Conservation (phyloP, 1,139 yeast genomes). For the Yamadazyma spencermartinsiae region DNA sequence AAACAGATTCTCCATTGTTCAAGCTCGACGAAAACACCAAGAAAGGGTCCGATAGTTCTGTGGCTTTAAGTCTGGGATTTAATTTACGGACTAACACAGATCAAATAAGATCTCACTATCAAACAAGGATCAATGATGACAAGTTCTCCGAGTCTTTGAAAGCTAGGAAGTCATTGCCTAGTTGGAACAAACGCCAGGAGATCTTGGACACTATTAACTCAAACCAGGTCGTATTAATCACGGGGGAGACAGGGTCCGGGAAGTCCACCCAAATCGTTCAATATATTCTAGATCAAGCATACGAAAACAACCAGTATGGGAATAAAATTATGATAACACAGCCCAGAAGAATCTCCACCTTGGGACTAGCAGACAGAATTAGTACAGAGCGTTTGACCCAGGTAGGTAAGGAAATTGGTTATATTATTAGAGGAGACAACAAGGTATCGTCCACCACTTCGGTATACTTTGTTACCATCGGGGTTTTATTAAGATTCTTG, state of each 20-base stretch:
- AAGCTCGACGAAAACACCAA: not conserved
- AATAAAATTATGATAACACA: slow-evolving; percentile 84
- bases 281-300: slow-evolving; percentile 70
- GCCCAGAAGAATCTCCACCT: slow-evolving; percentile 93
- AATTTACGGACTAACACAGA: slow-evolving; percentile 4
- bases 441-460: slow-evolving; percentile 63
- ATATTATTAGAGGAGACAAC: slow-evolving; percentile 86
- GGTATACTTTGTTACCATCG: slow-evolving; percentile 85
- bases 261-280: slow-evolving; percentile 93
- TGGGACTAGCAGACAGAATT: slow-evolving; percentile 91
- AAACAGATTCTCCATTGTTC: slow-evolving; percentile 6
- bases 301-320: slow-evolving; percentile 41
- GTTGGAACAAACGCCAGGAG: slow-evolving; percentile 67
- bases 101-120: slow-evolving; percentile 25
- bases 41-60: not conserved
- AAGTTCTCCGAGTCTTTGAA: slow-evolving; percentile 13
- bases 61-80: slow-evolving; percentile 1
- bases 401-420: slow-evolving; percentile 84
- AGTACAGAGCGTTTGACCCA: slow-evolving; percentile 73
- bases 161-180: slow-evolving; percentile 66
- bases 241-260: slow-evolving; percentile 98
- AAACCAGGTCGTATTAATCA: slow-evolving; percentile 71
- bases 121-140: slow-evolving; percentile 9
- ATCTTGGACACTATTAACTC: slow-evolving; percentile 56
- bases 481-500: slow-evolving; percentile 83